Percentiles rank a stretch among this genome's conserved stretches.
These are phyloP conservation scores for Talaromyces atroroseus DNA, from an alignment of 2,329 filamentous ascomycete genomes.

Conservation along the genomic window DNA sequence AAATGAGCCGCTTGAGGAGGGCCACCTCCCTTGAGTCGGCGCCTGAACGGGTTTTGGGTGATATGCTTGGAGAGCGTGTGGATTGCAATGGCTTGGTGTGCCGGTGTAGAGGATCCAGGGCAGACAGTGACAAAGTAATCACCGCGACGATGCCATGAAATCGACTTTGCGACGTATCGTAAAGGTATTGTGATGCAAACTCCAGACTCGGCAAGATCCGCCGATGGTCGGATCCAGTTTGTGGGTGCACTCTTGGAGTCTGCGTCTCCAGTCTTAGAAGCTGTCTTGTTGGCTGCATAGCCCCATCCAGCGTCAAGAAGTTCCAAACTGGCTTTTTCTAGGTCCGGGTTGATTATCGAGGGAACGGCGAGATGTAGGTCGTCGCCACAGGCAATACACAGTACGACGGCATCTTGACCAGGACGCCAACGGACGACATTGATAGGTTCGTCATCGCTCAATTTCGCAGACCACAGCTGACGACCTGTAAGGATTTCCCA, in stretches of 20 bases:
- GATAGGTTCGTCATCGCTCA: constrained; percentile 72
- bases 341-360: constrained; percentile 62
- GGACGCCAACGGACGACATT: constrained; percentile 88
- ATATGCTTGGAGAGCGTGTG: constrained; percentile 93
- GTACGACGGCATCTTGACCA: constrained; percentile 68
- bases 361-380: constrained; percentile 81
- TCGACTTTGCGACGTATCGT: constrained; percentile 72
- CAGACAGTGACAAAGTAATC: constrained; percentile 94
- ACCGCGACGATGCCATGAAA: constrained; percentile 89
- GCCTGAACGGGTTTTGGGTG: constrained; percentile 89
- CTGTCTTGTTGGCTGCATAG: constrained; percentile 62
- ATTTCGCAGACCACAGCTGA: constrained; percentile 76
- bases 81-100: constrained; percentile 69
- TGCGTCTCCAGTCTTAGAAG: constrained; percentile 45
- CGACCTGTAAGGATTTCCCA: constrained; percentile 85
- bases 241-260: constrained; percentile 60
- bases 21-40: constrained; percentile 62
- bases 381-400: constrained; percentile 80
- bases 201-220: constrained; percentile 65
- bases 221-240: constrained; percentile 75
- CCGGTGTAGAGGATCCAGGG: constrained; percentile 51
- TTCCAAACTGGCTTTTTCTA: constrained; percentile 68
- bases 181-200: constrained; percentile 78
- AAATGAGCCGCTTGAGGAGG: constrained; percentile 85
- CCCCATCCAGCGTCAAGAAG: constrained; percentile 87